phyloP scores from a whole-genome alignment of 2,329 filamentous ascomycete genomes.

The Monosporascus cannonballus region DNA sequence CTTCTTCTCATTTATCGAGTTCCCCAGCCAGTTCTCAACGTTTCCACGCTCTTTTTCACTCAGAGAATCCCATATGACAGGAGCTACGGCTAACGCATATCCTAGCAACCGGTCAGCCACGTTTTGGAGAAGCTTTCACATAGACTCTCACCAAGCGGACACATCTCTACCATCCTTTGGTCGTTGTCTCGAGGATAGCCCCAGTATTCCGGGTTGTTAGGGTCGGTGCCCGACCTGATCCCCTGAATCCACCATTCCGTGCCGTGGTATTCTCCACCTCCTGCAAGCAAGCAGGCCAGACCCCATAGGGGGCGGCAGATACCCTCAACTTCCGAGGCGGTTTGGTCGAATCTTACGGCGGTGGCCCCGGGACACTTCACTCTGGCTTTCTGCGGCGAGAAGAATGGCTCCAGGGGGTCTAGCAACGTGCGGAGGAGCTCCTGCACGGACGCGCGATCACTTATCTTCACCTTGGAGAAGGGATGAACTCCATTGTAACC shows the following conservation, averaged over 20 bases:
- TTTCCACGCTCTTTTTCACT: slow-evolving; percentile 56
- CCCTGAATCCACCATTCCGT: slow-evolving; percentile 64
- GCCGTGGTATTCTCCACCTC: slow-evolving; percentile 58
- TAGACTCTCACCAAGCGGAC: slow-evolving; percentile 53
- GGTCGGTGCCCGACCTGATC: slow-evolving; percentile 65
- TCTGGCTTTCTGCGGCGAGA: slow-evolving; percentile 59
- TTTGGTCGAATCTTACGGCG: slow-evolving; percentile 71
- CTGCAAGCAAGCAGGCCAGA: slow-evolving; percentile 62
- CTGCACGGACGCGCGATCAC: slow-evolving; percentile 51
- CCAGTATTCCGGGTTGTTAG: slow-evolving; percentile 67
- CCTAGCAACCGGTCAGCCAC: slow-evolving; percentile 29
- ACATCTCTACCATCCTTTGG: slow-evolving; percentile 82
- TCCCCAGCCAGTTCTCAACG: slow-evolving; percentile 66
- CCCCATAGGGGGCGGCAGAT: slow-evolving; percentile 73
- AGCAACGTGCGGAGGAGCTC: slow-evolving; percentile 57
- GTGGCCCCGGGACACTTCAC: slow-evolving; percentile 64
- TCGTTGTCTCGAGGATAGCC: slow-evolving; percentile 70
- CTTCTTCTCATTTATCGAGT: slow-evolving; percentile 72
- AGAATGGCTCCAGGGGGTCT: slow-evolving; percentile 65
- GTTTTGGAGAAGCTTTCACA: neutral
- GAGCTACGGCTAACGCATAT: slow-evolving; percentile 65
- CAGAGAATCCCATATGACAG: slow-evolving; percentile 60
- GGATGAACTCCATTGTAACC: slow-evolving; percentile 50
- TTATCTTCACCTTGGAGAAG: slow-evolving; percentile 46
- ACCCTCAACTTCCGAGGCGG: slow-evolving; percentile 71